Evolutionary conservation across 164 flowering plant species (phyloP).

Genomic region (Macadamia tetraphylla): DNA sequence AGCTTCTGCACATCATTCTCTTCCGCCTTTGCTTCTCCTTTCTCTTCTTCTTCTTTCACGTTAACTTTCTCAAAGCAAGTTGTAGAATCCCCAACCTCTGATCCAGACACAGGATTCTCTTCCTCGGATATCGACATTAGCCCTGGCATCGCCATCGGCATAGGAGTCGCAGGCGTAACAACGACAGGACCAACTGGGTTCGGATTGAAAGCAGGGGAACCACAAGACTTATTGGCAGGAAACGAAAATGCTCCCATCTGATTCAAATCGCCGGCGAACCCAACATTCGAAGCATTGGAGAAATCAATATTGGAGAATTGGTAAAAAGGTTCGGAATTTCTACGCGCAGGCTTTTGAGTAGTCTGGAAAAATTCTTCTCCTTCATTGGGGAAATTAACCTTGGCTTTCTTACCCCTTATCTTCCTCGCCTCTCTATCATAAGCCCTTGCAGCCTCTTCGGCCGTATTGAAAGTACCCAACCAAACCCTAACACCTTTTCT

Average conservation of each 20-base stretch:
- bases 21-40: constrained; percentile 13
- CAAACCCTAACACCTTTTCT: constrained; percentile 91
- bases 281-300: constrained; percentile 12
- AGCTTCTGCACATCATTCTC: constrained; percentile 44
- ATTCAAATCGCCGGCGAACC: constrained; percentile 17
- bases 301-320: background rate
- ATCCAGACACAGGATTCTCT: constrained; percentile 13
- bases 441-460: constrained; percentile 93
- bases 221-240: background rate
- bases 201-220: background rate
- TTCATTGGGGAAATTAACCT: constrained; percentile 89
- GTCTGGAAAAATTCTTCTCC: constrained; percentile 12
- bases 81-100: constrained; percentile 11
- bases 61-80: constrained; percentile 3
- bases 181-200: background rate
- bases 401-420: constrained; percentile 87
- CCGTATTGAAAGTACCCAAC: constrained; percentile 92
- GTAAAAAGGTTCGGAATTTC: constrained; percentile 5
- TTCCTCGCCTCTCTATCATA: constrained; percentile 84
- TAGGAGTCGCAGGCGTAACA: background rate
- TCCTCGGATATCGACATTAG: background rate
- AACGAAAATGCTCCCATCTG: constrained; percentile 5
- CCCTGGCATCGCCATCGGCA: background rate
- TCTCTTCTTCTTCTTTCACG: constrained; percentile 11
- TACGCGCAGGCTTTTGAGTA: background rate